Conservation (phyloP, 108 stramenopile genomes). For the Nitzschia inconspicua region DNA sequence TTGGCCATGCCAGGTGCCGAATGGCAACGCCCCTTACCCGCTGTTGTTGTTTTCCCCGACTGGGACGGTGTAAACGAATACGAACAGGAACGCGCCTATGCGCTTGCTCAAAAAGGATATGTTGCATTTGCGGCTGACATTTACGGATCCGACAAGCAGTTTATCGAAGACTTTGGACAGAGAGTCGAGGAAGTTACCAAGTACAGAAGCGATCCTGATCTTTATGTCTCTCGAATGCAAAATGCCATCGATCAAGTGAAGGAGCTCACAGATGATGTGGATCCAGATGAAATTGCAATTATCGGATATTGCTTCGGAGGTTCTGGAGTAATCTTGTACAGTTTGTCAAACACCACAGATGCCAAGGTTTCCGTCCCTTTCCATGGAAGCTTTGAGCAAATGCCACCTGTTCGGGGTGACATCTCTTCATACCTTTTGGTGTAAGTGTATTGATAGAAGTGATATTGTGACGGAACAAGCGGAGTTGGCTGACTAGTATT, state of each 20-base stretch:
- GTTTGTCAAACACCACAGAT: conserved; percentile 9
- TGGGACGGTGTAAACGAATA: conserved; percentile 38
- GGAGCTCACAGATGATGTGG: conserved; percentile 12
- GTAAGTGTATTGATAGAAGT: conserved; percentile 1
- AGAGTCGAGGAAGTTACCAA: conserved; percentile 9
- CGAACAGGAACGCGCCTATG: conserved; percentile 36
- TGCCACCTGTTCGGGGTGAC: conserved; percentile 12
- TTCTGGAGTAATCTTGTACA: conserved; percentile 31
- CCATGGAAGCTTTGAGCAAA: conserved; percentile 26
- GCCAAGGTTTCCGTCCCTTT: conserved; percentile 39
- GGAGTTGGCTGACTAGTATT: background rate
- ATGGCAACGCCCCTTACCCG: conserved; percentile 11
- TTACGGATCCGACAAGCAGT: conserved; percentile 25
- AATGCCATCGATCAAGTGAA: conserved; percentile 33
- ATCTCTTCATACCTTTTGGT: conserved; percentile 27
- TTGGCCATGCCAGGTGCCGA: conserved; percentile 10
- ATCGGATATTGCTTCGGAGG: conserved; percentile 39
- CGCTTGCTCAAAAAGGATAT: conserved; percentile 32
- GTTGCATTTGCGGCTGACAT: conserved; percentile 44
- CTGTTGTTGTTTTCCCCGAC: conserved; percentile 37
- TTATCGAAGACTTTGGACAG: conserved; percentile 5
- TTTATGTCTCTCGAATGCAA: conserved; percentile 33
- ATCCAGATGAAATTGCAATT: conserved; percentile 25
- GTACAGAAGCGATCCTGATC: conserved; percentile 23
- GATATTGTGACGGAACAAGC: background rate